phyloP scores from a whole-genome alignment of 2,329 filamentous ascomycete species.

The Ophiostoma angusticollis region DNA sequence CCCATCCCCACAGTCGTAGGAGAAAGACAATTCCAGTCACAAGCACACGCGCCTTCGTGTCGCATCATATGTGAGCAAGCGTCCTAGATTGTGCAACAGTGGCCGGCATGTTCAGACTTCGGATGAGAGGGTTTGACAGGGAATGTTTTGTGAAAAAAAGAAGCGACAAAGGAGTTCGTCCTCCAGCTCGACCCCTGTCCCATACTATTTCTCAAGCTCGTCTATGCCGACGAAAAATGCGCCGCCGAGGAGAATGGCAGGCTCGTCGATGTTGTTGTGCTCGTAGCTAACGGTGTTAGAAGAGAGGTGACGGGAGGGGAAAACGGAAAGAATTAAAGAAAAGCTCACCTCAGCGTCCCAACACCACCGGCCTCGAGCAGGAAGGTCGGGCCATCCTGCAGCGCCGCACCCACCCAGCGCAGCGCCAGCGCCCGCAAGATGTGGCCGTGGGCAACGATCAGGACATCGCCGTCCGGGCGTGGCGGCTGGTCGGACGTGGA shows the following conservation, averaged over 20 bases:
- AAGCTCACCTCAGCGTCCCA: conserved; percentile 56
- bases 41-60: too few species aligned
- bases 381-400: conserved; percentile 65
- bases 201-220: conserved; percentile 14
- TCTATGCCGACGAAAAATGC: conserved; percentile 43
- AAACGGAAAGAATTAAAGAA: not conserved
- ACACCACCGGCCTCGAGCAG: conserved; percentile 83
- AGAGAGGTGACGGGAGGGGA: conserved; percentile 8
- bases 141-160: too few species aligned
- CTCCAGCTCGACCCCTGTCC: too few species aligned
- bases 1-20: too few species aligned
- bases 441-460: conserved; percentile 82
- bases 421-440: conserved; percentile 80
- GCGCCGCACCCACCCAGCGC: conserved; percentile 63
- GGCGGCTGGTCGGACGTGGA: too few species aligned
- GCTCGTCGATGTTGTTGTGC: conserved; percentile 64
- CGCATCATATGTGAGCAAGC: too few species aligned
- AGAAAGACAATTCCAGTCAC: too few species aligned
- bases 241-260: conserved; percentile 65
- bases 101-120: too few species aligned
- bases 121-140: too few species aligned
- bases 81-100: too few species aligned
- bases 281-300: conserved; percentile 48
- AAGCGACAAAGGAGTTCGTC: too few species aligned
- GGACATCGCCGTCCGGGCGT: conserved; percentile 42